Evolutionary conservation across 139 green algal genomes (phyloP), one percentile per base, ranked within the genome.

Genomic region (Chlamydomonas asymmetrica): DNA sequence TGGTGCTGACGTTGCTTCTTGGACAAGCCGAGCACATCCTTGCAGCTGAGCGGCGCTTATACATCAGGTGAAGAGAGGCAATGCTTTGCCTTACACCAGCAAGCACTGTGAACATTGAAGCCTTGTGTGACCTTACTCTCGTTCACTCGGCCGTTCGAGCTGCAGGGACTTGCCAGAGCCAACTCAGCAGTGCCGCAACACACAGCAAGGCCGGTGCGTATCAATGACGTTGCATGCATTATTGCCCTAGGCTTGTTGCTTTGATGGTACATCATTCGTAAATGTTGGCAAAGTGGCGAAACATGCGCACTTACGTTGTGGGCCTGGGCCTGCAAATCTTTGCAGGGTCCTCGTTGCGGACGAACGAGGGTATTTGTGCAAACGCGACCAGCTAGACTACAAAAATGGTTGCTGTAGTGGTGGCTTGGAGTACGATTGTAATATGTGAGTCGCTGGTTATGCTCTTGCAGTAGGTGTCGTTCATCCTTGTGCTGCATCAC

Each of bases 361-460:
- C 67, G 85, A 90, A 50, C 54, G 63, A 13, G 92, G 92, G 18
- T 74, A 80, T 0, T 60, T 94, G 6, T 96, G 92, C 76, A 54
- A 40, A 0, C 63, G 84, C 0, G 31, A 82, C 0, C 52, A 83
- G 0, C 10, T 94, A 1, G 70, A 90, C 62, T 84, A 81, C 63
- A 45, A 66, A 0, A 91, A 80, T 3, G 89, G 91, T 0, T 96
- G 92, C 84, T 96, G 91, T 74, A 63, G 9, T 10, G 25, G 34
- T 2, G 89, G 89, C 20, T 57, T 82, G 8, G 74, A 84, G 43
- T 84, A 93, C 71, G 74, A 61, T 18, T 95, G 91, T 56, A 60
- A 2, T 23, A 49, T 48, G 79, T 86, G 37, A 74, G 78, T 39
- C 32, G 3, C 29, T 67, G 49, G 31, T 45, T 29, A 61, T 69